Conservation (phyloP, 192 early-diverging fungal genomes). For the Rhizoclosmatium globosum region DNA sequence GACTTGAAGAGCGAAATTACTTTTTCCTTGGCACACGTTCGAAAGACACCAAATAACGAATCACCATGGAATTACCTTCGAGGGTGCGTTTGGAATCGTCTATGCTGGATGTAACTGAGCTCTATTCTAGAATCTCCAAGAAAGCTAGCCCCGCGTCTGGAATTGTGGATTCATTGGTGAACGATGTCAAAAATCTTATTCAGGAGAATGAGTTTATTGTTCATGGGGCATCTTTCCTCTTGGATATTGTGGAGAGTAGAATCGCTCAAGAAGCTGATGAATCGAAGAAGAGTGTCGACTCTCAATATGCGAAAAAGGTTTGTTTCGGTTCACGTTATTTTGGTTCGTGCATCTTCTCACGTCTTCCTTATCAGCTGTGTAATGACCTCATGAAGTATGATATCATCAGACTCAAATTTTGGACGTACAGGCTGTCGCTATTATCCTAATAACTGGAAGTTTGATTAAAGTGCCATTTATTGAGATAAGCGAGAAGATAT, state of each 20-base stretch:
- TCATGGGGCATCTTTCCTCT: conserved; percentile 22
- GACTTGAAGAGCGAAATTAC: conserved; percentile 68
- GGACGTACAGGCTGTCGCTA: conserved; percentile 34
- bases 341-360: not conserved
- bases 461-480: not conserved
- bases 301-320: conserved; percentile 15
- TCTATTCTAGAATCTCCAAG: conserved; percentile 14
- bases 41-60: conserved; percentile 86
- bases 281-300: not conserved
- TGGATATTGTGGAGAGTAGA: conserved; percentile 18
- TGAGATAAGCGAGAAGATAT: too few relatives aligned
- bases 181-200: conserved; percentile 3
- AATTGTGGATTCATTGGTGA: not conserved
- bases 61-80: conserved; percentile 92
- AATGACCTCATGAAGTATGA: conserved; percentile 28
- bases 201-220: conserved; percentile 21
- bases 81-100: conserved; percentile 57
- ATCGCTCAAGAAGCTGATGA: conserved; percentile 14
- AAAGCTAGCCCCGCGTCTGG: not conserved
- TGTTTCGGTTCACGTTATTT: not conserved
- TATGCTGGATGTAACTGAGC: not conserved
- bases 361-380: conserved; percentile 23
- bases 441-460: not conserved
- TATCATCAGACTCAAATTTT: conserved; percentile 31
- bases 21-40: conserved; percentile 72